Evolutionary conservation across 495 filamentous ascomycete species (phyloP), one percentile per base, ranked within the genome.

Genomic region (Gamarada debralockiae): DNA sequence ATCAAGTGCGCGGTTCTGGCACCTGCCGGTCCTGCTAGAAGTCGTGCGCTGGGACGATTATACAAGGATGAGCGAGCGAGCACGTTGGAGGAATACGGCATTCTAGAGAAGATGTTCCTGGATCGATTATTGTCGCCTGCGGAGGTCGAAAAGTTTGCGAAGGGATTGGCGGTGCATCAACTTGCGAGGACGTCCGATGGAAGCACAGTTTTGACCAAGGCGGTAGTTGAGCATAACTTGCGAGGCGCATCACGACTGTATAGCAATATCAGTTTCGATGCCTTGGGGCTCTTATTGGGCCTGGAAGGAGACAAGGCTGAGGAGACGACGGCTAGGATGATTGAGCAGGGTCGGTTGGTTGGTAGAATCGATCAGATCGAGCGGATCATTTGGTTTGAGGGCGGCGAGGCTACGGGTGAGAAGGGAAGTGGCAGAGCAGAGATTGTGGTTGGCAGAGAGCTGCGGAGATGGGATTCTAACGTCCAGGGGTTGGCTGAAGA

Each of bases 81-180:
- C 2, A 78, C 82, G 40, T 78, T 92, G 2, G 82, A 86, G 6
- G 89, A 97, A 66, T 92, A 86, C 61, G 75, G 79, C 37, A 97
- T 98, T 48, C 73, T 98, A 18, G 95, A 97, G 74, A 97, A 97
- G 72, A 97, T 98, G 82, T 95, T 95, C 66, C 78, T 98, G 23
- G 90, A 97, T 68, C 82, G 93, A 4, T 73, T 98, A 3, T 75
- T 98, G 13, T 79, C 76, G 7, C 79, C 85, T 2, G 81, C 79
- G 17, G 93, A 98, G 68, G 90, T 97, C 15, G 78, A 80, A 12
- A 86, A 88, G 39, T 98, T 98, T 62, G 84, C 91, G 0, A 73
- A 86, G 50, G 84, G 82, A 13, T 76, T 98, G 18, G 77, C 79
- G 21, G 86, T 87, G 10, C 93, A 98, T 67, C 93, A 98, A 70